Conservation (phyloP, 2,329 filamentous ascomycete genomes). For the Berkeleyomyces rouxiae region DNA sequence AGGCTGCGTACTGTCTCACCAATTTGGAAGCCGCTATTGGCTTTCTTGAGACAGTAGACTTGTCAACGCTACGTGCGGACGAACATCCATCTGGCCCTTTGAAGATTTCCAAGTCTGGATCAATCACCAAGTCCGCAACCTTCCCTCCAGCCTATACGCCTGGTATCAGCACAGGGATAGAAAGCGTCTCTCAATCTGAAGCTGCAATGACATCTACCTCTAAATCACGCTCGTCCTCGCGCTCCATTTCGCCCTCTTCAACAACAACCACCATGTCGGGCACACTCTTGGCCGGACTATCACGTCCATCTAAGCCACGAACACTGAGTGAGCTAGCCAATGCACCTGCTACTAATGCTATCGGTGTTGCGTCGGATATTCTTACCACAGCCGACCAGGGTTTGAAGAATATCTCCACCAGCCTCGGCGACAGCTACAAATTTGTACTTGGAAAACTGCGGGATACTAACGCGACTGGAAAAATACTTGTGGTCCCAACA, state of each 20-base stretch:
- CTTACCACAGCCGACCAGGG: conserved; percentile 82
- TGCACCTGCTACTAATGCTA: conserved; percentile 54
- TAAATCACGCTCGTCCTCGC: neutral
- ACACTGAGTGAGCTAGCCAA: conserved; percentile 76
- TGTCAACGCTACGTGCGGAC: conserved; percentile 71
- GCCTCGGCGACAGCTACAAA: conserved; percentile 81
- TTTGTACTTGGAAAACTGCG: conserved; percentile 80
- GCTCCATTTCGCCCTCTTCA: neutral
- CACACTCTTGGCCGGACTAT: conserved; percentile 13
- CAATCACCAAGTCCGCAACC: conserved; percentile 30
- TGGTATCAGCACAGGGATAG: conserved; percentile 19
- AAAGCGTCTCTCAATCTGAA: conserved; percentile 7
- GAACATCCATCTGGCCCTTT: conserved; percentile 53
- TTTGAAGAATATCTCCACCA: conserved; percentile 79
- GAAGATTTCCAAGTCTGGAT: conserved; percentile 36
- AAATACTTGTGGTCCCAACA: conserved; percentile 52
- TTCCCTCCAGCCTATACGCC: conserved; percentile 41
- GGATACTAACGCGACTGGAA: conserved; percentile 32
- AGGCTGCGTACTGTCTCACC: conserved; percentile 89
- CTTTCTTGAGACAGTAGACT: conserved; percentile 87
- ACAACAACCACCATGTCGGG: neutral
- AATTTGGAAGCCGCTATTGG: conserved; percentile 90
- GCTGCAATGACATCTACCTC: neutral
- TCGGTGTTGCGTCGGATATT: conserved; percentile 70
- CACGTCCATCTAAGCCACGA: conserved; percentile 34